A percentile compares a stretch with the other conserved stretches of the same genome.
Conservation (phyloP, 2,329 filamentous ascomycete genomes). For the Aureobasidium sp. region DNA sequence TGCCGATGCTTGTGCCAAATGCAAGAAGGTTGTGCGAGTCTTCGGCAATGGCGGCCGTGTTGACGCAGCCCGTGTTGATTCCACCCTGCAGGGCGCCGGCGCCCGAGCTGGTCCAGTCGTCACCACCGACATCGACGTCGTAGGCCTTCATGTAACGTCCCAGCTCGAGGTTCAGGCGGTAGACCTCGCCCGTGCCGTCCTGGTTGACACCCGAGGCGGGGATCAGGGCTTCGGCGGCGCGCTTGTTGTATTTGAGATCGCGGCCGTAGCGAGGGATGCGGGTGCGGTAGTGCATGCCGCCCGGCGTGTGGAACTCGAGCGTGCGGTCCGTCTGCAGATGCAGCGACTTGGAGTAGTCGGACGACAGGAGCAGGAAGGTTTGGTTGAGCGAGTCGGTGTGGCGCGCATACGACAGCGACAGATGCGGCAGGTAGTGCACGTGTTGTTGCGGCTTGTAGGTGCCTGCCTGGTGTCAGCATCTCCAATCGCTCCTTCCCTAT, state of each 20-base stretch:
- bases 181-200: slow-evolving; percentile 86
- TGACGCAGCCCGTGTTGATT: slow-evolving; percentile 77
- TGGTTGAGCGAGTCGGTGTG: slow-evolving; percentile 90
- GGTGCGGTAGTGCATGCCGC: slow-evolving; percentile 81
- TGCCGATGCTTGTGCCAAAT: slow-evolving; percentile 91
- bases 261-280: slow-evolving; percentile 88
- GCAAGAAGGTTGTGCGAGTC: slow-evolving; percentile 82
- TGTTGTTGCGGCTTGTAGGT: slow-evolving; percentile 80
- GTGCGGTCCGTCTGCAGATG: slow-evolving; percentile 88
- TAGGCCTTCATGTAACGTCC: slow-evolving; percentile 94
- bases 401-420: slow-evolving; percentile 86
- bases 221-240: slow-evolving; percentile 76
- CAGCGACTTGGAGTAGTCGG: slow-evolving; percentile 88
- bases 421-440: slow-evolving; percentile 86
- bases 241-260: slow-evolving; percentile 76
- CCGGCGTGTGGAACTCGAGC: slow-evolving; percentile 87
- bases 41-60: slow-evolving; percentile 79
- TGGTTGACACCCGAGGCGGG: slow-evolving; percentile 81
- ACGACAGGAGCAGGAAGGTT: slow-evolving; percentile 79
- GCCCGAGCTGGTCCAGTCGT: slow-evolving; percentile 60
- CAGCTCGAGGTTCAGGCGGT: slow-evolving; percentile 81
- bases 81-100: slow-evolving; percentile 78
- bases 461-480: slow-evolving; percentile 32
- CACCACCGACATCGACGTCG: slow-evolving; percentile 80
- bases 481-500: neutral